A percentile compares a stretch with the other conserved stretches of the same genome.
Conservation (phyloP, 2,329 filamentous ascomycete species). For the Chalaropsis ovoidea region DNA sequence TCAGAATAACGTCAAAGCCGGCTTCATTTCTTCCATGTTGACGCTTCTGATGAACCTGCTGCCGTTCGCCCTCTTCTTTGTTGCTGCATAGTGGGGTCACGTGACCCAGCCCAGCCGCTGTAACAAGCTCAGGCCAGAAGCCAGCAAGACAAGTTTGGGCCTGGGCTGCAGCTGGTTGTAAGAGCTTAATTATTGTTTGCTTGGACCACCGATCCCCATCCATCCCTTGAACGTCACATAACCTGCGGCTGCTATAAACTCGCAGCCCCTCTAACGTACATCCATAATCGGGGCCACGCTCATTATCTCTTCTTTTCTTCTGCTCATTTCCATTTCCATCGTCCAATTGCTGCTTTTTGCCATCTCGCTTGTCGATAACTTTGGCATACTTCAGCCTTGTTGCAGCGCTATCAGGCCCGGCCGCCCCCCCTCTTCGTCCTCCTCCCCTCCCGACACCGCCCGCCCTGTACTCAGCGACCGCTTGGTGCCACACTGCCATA, state of each 20-base stretch:
- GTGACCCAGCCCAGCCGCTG: neutral
- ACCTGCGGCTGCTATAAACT: neutral
- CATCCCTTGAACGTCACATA: conserved; percentile 19
- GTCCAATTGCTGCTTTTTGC: neutral
- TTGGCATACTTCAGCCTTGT: neutral
- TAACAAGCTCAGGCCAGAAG: conserved; percentile 20
- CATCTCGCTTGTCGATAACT: neutral
- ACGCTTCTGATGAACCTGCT: neutral
- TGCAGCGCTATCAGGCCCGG: neutral
- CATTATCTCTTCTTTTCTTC: neutral
- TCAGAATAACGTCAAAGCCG: neutral
- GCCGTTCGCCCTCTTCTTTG: neutral
- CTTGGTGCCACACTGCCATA: neutral
- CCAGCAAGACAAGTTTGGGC: conserved; percentile 20
- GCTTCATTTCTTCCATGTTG: neutral
- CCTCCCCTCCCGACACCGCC: neutral
- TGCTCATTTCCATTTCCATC: neutral
- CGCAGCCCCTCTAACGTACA: neutral
- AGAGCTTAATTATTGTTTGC: conserved; percentile 6
- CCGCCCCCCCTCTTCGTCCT: neutral
- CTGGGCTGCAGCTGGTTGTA: neutral
- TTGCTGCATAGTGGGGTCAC: neutral
- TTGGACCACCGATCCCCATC: conserved; percentile 6
- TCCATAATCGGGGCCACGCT: neutral
- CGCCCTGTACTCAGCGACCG: neutral